phyloP scores from a whole-genome alignment of 495 filamentous ascomycete species.

The Hypoxylon perforatum region DNA sequence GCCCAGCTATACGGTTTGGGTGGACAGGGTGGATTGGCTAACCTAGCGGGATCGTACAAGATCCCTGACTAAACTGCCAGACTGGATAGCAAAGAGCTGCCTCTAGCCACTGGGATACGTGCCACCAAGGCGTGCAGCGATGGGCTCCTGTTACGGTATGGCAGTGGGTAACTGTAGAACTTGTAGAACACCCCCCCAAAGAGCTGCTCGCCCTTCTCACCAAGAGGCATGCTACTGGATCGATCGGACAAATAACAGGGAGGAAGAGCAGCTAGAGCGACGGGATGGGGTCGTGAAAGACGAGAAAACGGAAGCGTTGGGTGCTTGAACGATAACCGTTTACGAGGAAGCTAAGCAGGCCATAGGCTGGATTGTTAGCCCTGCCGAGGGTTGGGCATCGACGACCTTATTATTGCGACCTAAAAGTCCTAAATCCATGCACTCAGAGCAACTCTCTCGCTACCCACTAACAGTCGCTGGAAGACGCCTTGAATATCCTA shows the following conservation, averaged over 20 bases:
- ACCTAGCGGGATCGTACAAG: conserved; percentile 32
- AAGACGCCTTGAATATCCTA: conserved; percentile 36
- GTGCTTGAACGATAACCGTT: conserved; percentile 32
- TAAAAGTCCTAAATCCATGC: conserved; percentile 38
- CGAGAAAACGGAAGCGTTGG: conserved; percentile 27
- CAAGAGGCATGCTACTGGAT: conserved; percentile 14
- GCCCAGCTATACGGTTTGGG: conserved; percentile 37
- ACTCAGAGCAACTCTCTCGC: conserved; percentile 29
- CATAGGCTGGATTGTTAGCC: conserved; percentile 33
- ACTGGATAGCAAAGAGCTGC: conserved; percentile 22
- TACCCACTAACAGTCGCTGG: conserved; percentile 37
- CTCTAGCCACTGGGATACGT: conserved; percentile 39
- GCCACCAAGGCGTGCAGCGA: conserved; percentile 34
- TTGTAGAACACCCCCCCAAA: background rate
- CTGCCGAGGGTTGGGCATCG: conserved; percentile 47
- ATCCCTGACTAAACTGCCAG: conserved; percentile 15
- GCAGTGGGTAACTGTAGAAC: conserved; percentile 30
- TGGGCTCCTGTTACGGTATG: conserved; percentile 33
- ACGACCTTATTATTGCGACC: conserved; percentile 46
- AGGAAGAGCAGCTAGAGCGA: conserved; percentile 18
- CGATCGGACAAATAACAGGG: conserved; percentile 28
- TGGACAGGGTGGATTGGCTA: too few relatives aligned
- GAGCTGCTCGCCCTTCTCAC: conserved; percentile 3
- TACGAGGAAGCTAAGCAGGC: conserved; percentile 20
- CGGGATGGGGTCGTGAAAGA: conserved; percentile 32